Conservation (phyloP, 305 asterid species). For the Plantago rigida region DNA sequence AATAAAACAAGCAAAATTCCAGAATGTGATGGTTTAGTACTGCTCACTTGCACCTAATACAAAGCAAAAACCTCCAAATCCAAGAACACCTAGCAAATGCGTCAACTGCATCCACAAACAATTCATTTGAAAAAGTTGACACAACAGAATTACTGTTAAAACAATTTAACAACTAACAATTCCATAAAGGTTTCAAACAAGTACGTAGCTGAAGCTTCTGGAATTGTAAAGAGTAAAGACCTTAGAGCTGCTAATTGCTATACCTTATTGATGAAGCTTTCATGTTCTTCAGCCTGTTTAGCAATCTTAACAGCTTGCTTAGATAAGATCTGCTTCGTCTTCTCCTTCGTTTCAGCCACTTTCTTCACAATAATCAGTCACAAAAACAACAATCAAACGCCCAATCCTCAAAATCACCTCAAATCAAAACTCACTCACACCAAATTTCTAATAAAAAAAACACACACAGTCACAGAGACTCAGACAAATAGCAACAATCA, state of each 20-base stretch:
- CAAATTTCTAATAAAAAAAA: not conserved
- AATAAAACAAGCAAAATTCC: not conserved
- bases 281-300: slow-evolving; percentile 90
- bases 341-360: slow-evolving; percentile 77
- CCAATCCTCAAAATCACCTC: slow-evolving; percentile 4
- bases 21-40: slow-evolving; percentile 21
- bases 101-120: slow-evolving; percentile 51
- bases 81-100: slow-evolving; percentile 83
- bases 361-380: slow-evolving; percentile 32
- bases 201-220: not conserved
- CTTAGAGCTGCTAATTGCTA: too few relatives aligned
- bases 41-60: slow-evolving; percentile 92
- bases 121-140: slow-evolving; percentile 9
- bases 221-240: not conserved
- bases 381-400: slow-evolving; percentile 6
- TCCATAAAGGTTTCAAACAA: not conserved
- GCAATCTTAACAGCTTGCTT: slow-evolving; percentile 87
- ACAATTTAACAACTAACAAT: not conserved
- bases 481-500: too few relatives aligned
- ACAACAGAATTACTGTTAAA: slow-evolving; percentile 2
- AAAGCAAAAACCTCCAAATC: slow-evolving; percentile 90
- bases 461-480: not conserved
- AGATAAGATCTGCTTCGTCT: slow-evolving; percentile 64
- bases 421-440: slow-evolving; percentile 10
- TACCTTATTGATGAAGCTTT: slow-evolving; percentile 80